A percentile compares a stretch with the other conserved stretches of the same genome.
These are phyloP conservation scores for Amauroascus niger DNA, from an alignment of 2,329 filamentous ascomycete genomes.

Conservation along the genomic window DNA sequence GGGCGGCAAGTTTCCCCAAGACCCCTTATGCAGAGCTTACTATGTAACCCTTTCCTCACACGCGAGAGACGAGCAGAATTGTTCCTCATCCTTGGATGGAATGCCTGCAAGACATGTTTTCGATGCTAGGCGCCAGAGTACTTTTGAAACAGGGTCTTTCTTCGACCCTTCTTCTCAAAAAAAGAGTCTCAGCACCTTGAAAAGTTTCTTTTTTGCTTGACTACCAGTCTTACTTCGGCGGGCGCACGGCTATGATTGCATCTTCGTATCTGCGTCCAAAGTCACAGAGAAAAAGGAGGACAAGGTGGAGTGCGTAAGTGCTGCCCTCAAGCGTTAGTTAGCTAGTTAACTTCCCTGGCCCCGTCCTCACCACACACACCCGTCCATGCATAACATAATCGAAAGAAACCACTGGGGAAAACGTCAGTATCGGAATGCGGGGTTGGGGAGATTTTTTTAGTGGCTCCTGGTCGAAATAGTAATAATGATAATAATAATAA, in stretches of 20 bases:
- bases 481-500: background rate
- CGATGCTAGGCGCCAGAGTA: background rate
- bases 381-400: background rate
- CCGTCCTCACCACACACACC: background rate
- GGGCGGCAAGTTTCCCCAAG: constrained; percentile 3
- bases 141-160: constrained; percentile 2
- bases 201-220: background rate
- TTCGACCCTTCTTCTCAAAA: background rate
- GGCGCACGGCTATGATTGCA: background rate
- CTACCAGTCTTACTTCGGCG: background rate
- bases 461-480: constrained; percentile 1
- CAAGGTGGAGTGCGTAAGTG: background rate
- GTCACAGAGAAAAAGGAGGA: background rate
- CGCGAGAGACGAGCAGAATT: constrained; percentile 8
- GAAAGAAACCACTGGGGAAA: background rate
- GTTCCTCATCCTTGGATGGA: constrained; percentile 4
- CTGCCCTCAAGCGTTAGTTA: no score
- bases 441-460: constrained; percentile 1
- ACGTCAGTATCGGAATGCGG: constrained; percentile 8
- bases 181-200: background rate
- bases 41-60: constrained; percentile 12
- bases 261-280: background rate
- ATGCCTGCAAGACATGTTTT: constrained; percentile 10
- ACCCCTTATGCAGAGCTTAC: background rate
- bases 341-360: background rate